A percentile compares a stretch with the other conserved stretches of the same genome.
phyloP scores from a whole-genome alignment of 495 filamentous ascomycete genomes.

The Astrothelium subdiscretum region DNA sequence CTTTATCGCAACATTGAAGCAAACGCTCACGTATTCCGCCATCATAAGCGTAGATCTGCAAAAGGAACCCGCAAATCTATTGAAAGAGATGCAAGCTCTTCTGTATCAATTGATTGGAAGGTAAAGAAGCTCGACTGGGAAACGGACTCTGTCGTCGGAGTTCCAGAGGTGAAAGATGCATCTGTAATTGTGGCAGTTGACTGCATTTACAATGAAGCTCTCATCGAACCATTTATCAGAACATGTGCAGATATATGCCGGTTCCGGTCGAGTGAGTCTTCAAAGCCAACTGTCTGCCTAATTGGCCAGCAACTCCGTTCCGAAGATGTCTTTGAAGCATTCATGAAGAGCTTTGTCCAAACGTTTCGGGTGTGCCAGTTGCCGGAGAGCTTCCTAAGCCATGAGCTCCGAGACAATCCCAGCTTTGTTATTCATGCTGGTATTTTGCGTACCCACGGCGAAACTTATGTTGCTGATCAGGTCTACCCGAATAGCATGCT shows the following conservation, averaged over 20 bases:
- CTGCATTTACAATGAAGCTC: conserved; percentile 35
- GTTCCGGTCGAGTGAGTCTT: conserved; percentile 29
- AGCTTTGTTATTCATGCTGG: conserved; percentile 61
- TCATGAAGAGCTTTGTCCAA: conserved; percentile 54
- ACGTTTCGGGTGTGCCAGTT: conserved; percentile 67
- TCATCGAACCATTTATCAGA: conserved; percentile 71
- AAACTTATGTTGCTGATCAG: not conserved
- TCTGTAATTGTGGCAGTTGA: conserved; percentile 33
- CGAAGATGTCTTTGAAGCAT: conserved; percentile 71
- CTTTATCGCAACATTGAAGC: conserved; percentile 62
- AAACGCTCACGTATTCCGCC: conserved; percentile 34
- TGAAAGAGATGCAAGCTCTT: not conserved
- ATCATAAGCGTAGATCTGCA: not conserved
- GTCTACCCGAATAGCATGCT: not conserved
- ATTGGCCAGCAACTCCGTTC: conserved; percentile 80
- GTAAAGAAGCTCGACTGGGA: conserved; percentile 52
- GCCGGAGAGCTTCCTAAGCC: conserved; percentile 46
- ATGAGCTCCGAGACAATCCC: conserved; percentile 43
- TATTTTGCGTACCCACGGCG: conserved; percentile 28
- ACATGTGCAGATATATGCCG: conserved; percentile 71
- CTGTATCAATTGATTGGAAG: not conserved
- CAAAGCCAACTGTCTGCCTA: conserved; percentile 49
- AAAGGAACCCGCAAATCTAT: not conserved
- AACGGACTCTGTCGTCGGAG: conserved; percentile 11
- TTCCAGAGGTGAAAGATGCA: conserved; percentile 34